Evolutionary conservation across 2,329 filamentous ascomycete species (phyloP), one percentile per base, ranked within the genome.

Genomic region (Colletotrichum theobromicola): DNA sequence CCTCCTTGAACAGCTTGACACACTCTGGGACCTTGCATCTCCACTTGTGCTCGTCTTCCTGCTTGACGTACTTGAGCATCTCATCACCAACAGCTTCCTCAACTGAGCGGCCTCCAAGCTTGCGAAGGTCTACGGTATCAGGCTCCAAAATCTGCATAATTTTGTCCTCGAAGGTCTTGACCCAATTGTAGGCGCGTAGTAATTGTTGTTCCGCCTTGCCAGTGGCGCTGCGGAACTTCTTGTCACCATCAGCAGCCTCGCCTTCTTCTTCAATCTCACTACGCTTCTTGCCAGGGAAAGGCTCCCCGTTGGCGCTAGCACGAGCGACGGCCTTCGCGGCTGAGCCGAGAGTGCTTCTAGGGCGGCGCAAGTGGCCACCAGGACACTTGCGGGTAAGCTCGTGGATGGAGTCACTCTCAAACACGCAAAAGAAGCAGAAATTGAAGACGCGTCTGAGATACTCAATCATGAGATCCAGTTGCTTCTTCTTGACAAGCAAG

Each of bases 341-440:
- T 15, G 91, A 93, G 6, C 94, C 97, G 37, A 98, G 89, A 42
- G 95, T 98, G 79, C 94, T 94, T 72, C 96, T 91, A 50, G 97
- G 97, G 63, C 97, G 93, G 76, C 97, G 95, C 76, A 99, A 91
- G 87, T 99, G 97, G n/a, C 97, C 97, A 55, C 97, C 97, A 30
- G 97, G 95, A 79, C 97, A 99, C 85, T 99, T 98, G 74, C 97
- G 93, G 53, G 95, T 96, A 77, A 99, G 88, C 85, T 99, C 97
- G 81, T 99, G 97, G 26, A 98, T 93, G 0, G 96, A 98, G 83
- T 99, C 97, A 81, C 95, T 97, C 85, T 99, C 97, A 79, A 99
- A 98, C 7, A 99, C 97, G 83, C 97, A 99, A 87, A 98, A 99
- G 88, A 99, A 98, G 87, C 97, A 99, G 86, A 99, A 98, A 85